Evolutionary conservation across 768 basidiomycete genomes (phyloP), one percentile per base, ranked within the genome.

Genomic region (Mycena amicta): DNA sequence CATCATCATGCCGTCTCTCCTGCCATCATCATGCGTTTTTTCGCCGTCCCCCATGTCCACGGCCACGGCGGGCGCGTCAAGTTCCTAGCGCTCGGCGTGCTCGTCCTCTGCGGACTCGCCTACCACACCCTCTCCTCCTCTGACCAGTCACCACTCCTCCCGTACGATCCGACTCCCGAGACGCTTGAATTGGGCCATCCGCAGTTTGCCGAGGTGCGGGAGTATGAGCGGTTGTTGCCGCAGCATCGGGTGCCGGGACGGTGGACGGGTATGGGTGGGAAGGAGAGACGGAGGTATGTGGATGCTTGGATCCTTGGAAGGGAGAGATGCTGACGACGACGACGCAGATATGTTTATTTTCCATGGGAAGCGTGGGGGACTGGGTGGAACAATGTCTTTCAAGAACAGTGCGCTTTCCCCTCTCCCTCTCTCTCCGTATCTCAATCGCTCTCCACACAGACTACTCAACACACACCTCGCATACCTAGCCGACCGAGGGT

Each of bases 401-500:
- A n/a, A n/a, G n/a, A n/a, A n/a, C n/a, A n/a, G n/a, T n/a, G n/a
- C n/a, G 57, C 23, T 3, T 4, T 26, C 18, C 33, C 16, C 23
- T 12, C 18, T 37, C 20, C 5, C 20, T 29, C 26, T 11, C 15
- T 29, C 31, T 55, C 12, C 1, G 23, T 28, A 25, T 23, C 23
- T 12, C 28, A n/a, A 26, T 39, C 4, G 28, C 16, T 3, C 16
- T 43, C 12, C 18, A 20, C 15, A 23, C 52, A 62, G 61, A 25
- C 56, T 62, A 5, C n/a, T 62, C 3, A 62, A 62, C 28, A 57
- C 61, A 1, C 61, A 62, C 45, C 61, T 62, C 33, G 61, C 56
- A 4, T 62, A 55, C 43, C 53, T 57, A 3, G 53, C 61, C 18
- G 33, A 58, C 43, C 56, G 61, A 16, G 61, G 56, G 4, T 58